Evolutionary conservation across 805 yeast species (phyloP).

Genomic region (Lipomyces sp.): DNA sequence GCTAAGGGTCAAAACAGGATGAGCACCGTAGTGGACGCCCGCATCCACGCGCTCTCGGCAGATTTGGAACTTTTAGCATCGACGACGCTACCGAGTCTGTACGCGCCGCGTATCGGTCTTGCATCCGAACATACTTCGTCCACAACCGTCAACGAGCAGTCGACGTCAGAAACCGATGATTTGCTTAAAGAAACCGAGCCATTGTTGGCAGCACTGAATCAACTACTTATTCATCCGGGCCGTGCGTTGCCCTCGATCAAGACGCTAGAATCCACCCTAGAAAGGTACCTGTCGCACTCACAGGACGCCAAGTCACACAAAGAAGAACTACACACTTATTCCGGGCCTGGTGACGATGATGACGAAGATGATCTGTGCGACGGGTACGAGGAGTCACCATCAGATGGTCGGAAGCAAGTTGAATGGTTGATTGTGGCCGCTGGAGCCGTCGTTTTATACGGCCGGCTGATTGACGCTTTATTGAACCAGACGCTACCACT

Average conservation of each 20-base stretch:
- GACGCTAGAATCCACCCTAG: constrained; percentile 12
- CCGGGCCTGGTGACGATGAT: background rate
- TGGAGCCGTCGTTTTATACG: constrained; percentile 46
- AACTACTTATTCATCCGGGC: constrained; percentile 27
- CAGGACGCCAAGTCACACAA: constrained; percentile 6
- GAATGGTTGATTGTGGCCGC: constrained; percentile 46
- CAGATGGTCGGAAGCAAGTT: constrained; percentile 31
- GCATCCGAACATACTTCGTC: constrained; percentile 12
- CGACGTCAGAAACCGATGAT: background rate
- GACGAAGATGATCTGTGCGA: constrained; percentile 17
- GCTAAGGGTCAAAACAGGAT: constrained; percentile 2
- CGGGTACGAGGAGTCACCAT: constrained; percentile 13
- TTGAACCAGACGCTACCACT: constrained; percentile 52
- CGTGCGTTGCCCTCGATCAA: constrained; percentile 22
- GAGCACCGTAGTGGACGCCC: constrained; percentile 30
- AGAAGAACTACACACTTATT: too few species aligned
- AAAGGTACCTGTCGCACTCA: constrained; percentile 13
- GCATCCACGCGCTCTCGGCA: constrained; percentile 23
- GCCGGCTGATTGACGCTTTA: constrained; percentile 46
- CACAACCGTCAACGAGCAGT: background rate
- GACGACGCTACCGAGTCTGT: constrained; percentile 29
- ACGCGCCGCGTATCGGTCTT: constrained; percentile 17
- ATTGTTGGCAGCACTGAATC: constrained; percentile 19
- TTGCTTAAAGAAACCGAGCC: constrained; percentile 18
- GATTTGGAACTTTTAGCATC: constrained; percentile 28